A percentile compares a stretch with the other conserved stretches of the same genome.
Evolutionary conservation across 177 flowering plant genomes (phyloP).

Genomic region (Vitis hybrid): DNA sequence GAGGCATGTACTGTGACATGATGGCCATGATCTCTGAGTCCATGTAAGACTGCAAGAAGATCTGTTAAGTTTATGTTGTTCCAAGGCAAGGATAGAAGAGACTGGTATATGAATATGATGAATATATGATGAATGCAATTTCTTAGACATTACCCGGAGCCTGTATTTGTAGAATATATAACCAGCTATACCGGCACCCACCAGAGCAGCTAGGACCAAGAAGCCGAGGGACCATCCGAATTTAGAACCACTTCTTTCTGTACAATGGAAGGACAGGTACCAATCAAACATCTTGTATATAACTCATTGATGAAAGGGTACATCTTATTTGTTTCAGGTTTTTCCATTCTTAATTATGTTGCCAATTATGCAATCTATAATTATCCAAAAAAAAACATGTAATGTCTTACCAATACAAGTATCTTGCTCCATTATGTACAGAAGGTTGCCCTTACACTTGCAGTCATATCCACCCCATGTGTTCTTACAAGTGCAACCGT

Average conservation of each 20-base stretch:
- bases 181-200: slow-evolving; percentile 65
- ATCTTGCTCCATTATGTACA: slow-evolving; percentile 82
- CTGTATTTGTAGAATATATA: slow-evolving; percentile 93
- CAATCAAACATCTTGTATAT: background rate
- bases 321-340: no score
- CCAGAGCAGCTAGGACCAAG: slow-evolving; percentile 54
- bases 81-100: background rate
- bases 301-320: background rate
- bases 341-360: background rate
- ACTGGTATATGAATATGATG: background rate
- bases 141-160: slow-evolving; percentile 58
- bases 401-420: slow-evolving; percentile 75
- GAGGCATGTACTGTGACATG: slow-evolving; percentile 98
- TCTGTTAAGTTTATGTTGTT: no score
- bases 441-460: slow-evolving; percentile 58
- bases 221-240: slow-evolving; percentile 60
- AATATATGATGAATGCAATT: no score
- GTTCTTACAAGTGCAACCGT: slow-evolving; percentile 81
- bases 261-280: slow-evolving; percentile 7
- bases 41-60: slow-evolving; percentile 81
- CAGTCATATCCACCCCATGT: slow-evolving; percentile 93
- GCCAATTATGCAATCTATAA: no score
- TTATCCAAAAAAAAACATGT: background rate
- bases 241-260: slow-evolving; percentile 59
- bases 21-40: slow-evolving; percentile 96